A percentile compares a stretch with the other conserved stretches of the same genome.
Conservation (phyloP, 2,329 filamentous ascomycete species). For the Dactylellina leptospora region DNA sequence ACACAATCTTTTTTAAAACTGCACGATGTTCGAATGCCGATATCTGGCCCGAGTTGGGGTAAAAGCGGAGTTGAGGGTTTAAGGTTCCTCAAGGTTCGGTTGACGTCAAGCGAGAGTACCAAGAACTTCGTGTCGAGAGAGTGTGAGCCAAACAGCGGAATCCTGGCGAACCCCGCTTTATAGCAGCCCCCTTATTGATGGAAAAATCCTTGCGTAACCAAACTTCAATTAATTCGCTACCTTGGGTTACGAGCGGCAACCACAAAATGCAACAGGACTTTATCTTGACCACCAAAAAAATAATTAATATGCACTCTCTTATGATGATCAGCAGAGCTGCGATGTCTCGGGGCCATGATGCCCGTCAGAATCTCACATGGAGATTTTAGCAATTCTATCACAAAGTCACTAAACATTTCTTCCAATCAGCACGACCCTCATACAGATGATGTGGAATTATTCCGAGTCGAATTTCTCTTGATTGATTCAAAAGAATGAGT, state of each 20-base stretch:
- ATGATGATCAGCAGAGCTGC: slow-evolving; percentile 31
- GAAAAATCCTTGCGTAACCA: slow-evolving; percentile 31
- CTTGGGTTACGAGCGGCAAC: slow-evolving; percentile 14
- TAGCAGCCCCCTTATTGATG: slow-evolving; percentile 36
- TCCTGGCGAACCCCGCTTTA: slow-evolving; percentile 23
- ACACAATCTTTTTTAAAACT: not conserved
- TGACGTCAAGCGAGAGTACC: slow-evolving; percentile 41
- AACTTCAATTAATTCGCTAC: slow-evolving; percentile 14
- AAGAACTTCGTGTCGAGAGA: slow-evolving; percentile 24
- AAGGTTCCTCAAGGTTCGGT: slow-evolving; percentile 12
- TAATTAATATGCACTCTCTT: not conserved
- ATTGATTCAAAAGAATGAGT: slow-evolving; percentile 9
- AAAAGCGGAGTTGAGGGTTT: slow-evolving; percentile 26
- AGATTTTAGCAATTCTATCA: not conserved
- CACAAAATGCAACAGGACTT: slow-evolving; percentile 28
- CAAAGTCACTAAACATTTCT: not conserved
- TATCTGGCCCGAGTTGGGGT: slow-evolving; percentile 26
- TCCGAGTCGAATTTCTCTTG: not conserved
- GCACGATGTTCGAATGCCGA: slow-evolving; percentile 26
- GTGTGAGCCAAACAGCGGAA: slow-evolving; percentile 20
- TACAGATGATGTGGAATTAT: not conserved
- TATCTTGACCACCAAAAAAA: slow-evolving; percentile 7
- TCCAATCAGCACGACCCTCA: not conserved
- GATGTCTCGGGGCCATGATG: slow-evolving; percentile 26
- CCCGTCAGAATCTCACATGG: slow-evolving; percentile 3